Evolutionary conservation across 1,284 basidiomycete species (phyloP).

Genomic region (Microbotryomycetes sp.): DNA sequence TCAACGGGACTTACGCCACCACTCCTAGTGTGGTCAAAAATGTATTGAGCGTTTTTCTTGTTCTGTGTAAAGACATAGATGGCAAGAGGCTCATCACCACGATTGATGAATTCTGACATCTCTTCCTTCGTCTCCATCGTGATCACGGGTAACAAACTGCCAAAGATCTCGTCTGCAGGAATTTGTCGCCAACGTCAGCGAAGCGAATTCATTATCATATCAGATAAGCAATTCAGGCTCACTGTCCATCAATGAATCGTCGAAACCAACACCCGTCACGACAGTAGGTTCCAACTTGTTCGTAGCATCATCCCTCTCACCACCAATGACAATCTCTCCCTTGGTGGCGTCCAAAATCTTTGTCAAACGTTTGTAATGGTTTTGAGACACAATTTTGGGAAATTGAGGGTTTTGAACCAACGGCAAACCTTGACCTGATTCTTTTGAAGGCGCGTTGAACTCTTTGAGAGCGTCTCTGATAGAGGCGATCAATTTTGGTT

Average conservation of each 20-base stretch:
- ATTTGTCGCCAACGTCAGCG: background rate
- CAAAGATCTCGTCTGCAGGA: constrained; percentile 44
- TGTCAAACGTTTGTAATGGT: constrained; percentile 42
- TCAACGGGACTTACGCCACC: constrained; percentile 18
- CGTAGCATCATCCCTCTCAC: constrained; percentile 25
- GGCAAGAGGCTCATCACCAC: constrained; percentile 43
- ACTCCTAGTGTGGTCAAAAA: constrained; percentile 26
- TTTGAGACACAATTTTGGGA: constrained; percentile 41
- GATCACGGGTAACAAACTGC: constrained; percentile 43
- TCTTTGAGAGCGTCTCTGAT: constrained; percentile 15
- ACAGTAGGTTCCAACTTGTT: constrained; percentile 42
- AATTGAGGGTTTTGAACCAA: constrained; percentile 33
- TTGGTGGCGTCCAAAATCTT: constrained; percentile 39
- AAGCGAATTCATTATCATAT: background rate
- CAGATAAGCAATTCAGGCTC: background rate
- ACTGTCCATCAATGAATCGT: constrained; percentile 42
- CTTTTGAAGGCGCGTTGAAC: constrained; percentile 8
- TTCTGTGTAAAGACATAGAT: constrained; percentile 43
- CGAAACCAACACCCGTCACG: constrained; percentile 38
- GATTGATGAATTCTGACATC: constrained; percentile 36
- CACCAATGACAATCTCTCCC: constrained; percentile 42
- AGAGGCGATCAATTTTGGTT: constrained; percentile 25
- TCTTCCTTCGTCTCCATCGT: constrained; percentile 18
- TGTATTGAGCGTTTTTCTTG: constrained; percentile 36
- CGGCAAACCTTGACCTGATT: background rate